Conservation (phyloP, 768 basidiomycete species). For the Cyclocybe aegerita region DNA sequence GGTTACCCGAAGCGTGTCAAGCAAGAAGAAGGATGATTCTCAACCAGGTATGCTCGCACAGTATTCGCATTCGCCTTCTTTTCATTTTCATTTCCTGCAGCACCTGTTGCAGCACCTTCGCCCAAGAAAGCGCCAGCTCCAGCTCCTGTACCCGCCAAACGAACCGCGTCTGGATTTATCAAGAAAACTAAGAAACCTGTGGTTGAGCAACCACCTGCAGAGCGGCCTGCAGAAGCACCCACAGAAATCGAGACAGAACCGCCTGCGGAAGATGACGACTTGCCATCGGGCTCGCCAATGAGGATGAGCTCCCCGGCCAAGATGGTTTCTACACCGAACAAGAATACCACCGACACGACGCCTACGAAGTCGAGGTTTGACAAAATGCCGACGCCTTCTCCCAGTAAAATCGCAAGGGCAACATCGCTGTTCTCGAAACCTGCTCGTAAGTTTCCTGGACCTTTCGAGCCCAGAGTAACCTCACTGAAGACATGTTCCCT, state of each 20-base stretch:
- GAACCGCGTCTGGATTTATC: slow-evolving; percentile 12
- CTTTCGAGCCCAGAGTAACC: neutral
- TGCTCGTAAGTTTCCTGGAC: slow-evolving; percentile 22
- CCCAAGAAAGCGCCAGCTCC: slow-evolving; percentile 7
- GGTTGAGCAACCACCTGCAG: neutral
- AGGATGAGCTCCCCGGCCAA: slow-evolving; percentile 27
- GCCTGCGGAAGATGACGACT: slow-evolving; percentile 5
- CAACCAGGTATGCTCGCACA: slow-evolving; percentile 6
- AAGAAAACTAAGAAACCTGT: slow-evolving; percentile 3
- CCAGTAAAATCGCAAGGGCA: slow-evolving; percentile 31
- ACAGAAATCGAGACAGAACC: slow-evolving; percentile 1
- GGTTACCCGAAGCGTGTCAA: slow-evolving; percentile 36
- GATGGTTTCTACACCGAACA: neutral
- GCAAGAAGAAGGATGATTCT: slow-evolving; percentile 21
- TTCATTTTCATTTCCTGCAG: neutral
- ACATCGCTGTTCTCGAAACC: slow-evolving; percentile 26
- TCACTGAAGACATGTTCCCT: slow-evolving; percentile 11
- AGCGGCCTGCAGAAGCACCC: neutral
- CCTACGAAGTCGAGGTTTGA: neutral
- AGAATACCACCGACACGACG: slow-evolving; percentile 9
- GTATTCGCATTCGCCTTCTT: neutral
- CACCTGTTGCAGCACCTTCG: neutral
- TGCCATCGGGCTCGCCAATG: slow-evolving; percentile 33
- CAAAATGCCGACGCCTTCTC: slow-evolving; percentile 18
- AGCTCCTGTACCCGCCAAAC: slow-evolving; percentile 9